Conservation (phyloP, 75 land plant genomes). For the Cupressus sempervirens region DNA sequence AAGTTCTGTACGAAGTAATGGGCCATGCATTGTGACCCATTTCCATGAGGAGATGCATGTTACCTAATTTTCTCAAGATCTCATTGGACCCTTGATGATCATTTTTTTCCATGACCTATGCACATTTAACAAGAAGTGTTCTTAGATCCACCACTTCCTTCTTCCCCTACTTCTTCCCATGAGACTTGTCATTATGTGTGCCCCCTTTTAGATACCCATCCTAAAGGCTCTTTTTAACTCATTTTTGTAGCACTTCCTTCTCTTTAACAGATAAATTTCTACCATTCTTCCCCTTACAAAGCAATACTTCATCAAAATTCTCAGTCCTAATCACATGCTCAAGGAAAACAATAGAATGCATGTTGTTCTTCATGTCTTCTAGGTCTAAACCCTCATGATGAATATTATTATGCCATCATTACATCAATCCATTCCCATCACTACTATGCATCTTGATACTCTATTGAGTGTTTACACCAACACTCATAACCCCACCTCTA, state of each 20-base stretch:
- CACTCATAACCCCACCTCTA: background rate
- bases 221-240: slow-evolving; percentile 12
- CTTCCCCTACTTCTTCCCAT: slow-evolving; percentile 27
- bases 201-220: slow-evolving; percentile 15
- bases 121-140: slow-evolving; percentile 51
- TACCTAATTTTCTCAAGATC: slow-evolving; percentile 46
- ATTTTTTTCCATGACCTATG: slow-evolving; percentile 57
- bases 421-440: slow-evolving; percentile 12
- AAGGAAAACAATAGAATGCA: slow-evolving; percentile 31
- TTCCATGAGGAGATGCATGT: slow-evolving; percentile 51
- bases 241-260: slow-evolving; percentile 16
- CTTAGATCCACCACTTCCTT: slow-evolving; percentile 46
- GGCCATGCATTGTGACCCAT: slow-evolving; percentile 58
- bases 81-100: slow-evolving; percentile 45
- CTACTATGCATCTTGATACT: background rate
- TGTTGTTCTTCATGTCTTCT: slow-evolving; percentile 43
- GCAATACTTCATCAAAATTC: slow-evolving; percentile 39
- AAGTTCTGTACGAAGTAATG: slow-evolving; percentile 62
- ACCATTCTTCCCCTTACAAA: slow-evolving; percentile 18
- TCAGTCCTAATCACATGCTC: slow-evolving; percentile 36
- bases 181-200: slow-evolving; percentile 16
- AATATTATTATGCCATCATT: slow-evolving; percentile 24
- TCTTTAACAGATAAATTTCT: slow-evolving; percentile 4
- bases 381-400: slow-evolving; percentile 21
- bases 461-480: background rate